Evolutionary conservation across 106 monocot genomes (phyloP), one percentile per base, ranked within the genome.

Genomic region (Phalaenopsis aphrodite): DNA sequence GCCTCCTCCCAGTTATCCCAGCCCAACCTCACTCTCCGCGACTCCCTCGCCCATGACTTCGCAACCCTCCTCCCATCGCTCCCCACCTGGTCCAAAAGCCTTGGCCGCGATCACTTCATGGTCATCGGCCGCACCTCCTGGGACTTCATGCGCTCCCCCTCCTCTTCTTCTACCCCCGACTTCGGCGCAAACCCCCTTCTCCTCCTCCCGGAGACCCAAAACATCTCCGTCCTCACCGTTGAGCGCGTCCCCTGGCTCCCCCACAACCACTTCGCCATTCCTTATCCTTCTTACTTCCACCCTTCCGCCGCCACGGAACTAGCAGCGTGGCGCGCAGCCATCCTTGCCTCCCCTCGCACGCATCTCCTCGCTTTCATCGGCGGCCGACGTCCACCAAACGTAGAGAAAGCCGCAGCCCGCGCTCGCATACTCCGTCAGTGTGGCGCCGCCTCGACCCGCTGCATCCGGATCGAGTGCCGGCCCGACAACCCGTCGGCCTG

Each of bases 201-300:
- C 17, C 67, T 78, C 4, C 41, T 84, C 16, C 89, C 87, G 42
- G 81, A 71, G 57, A 55, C 79, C 12, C 56, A 42, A 9, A 91
- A 91, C 85, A 83, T 91, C 77, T 74, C 91, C 16, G 80, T 91
- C 8, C 81, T 91, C 38, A 87, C 88, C 14, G 86, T 91, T 4
- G 91, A 91, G 72, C 61, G 88, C n/a, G 82, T 86, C 17, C 91
- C 88, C 5, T 83, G 88, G 91, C 10, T 58, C 7, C 84, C 85
- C n/a, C 42, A 43, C 64, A 84, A 91, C 84, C 88, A 91, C 71
- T 79, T 41, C 58, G 88, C 86, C 36, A 83, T 91, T 41, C 91
- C 91, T 3, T 91, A 91, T 56, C 84, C 88, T 0, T 91, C 91
- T 52, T 88, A 88, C 66, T 91, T 88, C 82, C 91, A 91, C 82